Evolutionary conservation across 306 rosid genomes (phyloP), one percentile per base, ranked within the genome.

Genomic region (Abrus precatorius): DNA sequence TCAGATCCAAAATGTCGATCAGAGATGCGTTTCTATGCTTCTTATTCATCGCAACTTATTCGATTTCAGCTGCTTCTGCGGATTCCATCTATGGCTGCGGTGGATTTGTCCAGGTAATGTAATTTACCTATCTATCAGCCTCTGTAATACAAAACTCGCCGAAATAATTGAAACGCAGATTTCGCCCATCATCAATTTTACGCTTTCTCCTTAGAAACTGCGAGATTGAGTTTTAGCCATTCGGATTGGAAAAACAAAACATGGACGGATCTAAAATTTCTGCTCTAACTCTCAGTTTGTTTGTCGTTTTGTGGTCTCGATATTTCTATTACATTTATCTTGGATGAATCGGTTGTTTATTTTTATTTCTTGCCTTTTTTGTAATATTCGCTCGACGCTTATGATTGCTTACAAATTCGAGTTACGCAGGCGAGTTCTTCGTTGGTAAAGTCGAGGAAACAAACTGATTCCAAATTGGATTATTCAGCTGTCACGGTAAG

Each of bases 401-500:
- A 29, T 63, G 6, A 57, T 56, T 49, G 9, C 82, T 78, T 72
- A 72, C 50, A 36, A 52, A 14, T 45, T 20, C 9, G 53, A 47
- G 14, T 78, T 61, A 7, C 27, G 68, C 82, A 93, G 99, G 98
- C 98, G 62, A 89, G 97, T 69, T 88, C 97, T 10, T 86, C 93
- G 32, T 79, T 96, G 83, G 89, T 84, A 61, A 95, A 91, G 83
- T 89, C 89, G 59, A 93, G 98, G 89, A 88, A 85, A 83, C 76
- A 85, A 7, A 50, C 78, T 56, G 93, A 85, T 86, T 76, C 87
- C 36, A 96, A 93, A 87, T 92, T 96, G 91, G 98, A 96, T 69
- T 96, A 90, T 77, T 96, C 99, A 53, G 92, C 89, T 76, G 95
- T 96, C 85, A 86, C 91, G 86, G 98, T 89, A 77, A 57, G 76